A percentile compares a stretch with the other conserved stretches of the same genome.
phyloP scores from a whole-genome alignment of 2,329 filamentous ascomycete genomes.

The Arthrobotrys musiformis region DNA sequence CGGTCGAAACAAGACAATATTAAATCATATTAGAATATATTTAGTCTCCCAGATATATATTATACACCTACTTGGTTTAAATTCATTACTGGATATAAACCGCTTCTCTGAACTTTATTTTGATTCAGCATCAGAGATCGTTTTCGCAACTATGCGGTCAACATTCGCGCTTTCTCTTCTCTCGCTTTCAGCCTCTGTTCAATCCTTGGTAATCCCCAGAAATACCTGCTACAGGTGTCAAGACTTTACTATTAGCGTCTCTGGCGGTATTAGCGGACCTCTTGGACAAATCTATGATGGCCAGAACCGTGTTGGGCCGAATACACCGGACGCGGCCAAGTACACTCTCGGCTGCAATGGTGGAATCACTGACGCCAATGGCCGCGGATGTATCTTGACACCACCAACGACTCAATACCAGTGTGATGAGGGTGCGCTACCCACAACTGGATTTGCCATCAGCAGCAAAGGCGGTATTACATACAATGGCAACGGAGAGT shows the following conservation, averaged over 20 bases:
- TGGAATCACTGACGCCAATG: constrained; percentile 68
- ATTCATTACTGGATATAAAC: background rate
- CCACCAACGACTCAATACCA: constrained; percentile 71
- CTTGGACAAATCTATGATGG: constrained; percentile 73
- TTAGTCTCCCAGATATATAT: too few species aligned
- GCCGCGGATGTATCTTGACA: constrained; percentile 73
- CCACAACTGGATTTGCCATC: constrained; percentile 70
- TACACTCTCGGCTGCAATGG: constrained; percentile 70
- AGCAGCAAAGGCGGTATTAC: constrained; percentile 67
- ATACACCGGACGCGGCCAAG: constrained; percentile 65
- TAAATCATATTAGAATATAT: background rate
- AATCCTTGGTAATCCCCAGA: constrained; percentile 36
- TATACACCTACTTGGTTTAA: background rate
- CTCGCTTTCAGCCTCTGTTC: constrained; percentile 24
- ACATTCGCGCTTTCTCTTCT: constrained; percentile 20
- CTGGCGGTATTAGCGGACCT: constrained; percentile 66
- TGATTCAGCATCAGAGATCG: background rate
- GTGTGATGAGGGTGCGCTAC: constrained; percentile 69
- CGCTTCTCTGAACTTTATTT: background rate
- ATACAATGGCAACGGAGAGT: constrained; percentile 67
- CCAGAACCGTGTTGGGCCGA: constrained; percentile 70
- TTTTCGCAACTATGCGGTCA: constrained; percentile 25
- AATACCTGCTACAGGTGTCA: constrained; percentile 46
- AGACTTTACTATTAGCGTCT: constrained; percentile 68
- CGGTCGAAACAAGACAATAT: background rate